Evolutionary conservation across 495 filamentous ascomycete genomes (phyloP).

Genomic region (Annulohypoxylon maeteangense): DNA sequence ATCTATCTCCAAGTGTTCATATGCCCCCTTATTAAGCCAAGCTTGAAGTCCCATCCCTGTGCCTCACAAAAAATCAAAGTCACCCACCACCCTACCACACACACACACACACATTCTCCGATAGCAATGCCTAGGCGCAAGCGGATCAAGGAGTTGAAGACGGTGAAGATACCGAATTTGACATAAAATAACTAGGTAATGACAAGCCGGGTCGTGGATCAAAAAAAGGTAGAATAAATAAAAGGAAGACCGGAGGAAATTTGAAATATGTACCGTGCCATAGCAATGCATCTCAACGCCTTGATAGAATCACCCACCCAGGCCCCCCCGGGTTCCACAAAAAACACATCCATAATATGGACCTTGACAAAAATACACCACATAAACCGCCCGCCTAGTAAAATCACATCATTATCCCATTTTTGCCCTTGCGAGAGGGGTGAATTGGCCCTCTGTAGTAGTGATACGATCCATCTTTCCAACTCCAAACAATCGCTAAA

Average conservation of each 20-base stretch:
- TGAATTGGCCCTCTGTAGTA: slow-evolving; percentile 17
- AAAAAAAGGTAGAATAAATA: slow-evolving; percentile 20
- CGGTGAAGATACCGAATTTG: slow-evolving; percentile 14
- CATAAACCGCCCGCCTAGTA: background rate
- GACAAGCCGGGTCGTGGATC: slow-evolving; percentile 18
- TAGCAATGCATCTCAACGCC: slow-evolving; percentile 33
- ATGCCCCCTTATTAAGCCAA: slow-evolving; percentile 17
- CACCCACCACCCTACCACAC: slow-evolving; percentile 12
- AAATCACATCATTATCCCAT: slow-evolving; percentile 13
- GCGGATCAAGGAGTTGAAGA: background rate
- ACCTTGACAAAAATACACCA: slow-evolving; percentile 1
- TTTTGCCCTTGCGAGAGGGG: background rate
- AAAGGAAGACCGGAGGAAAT: slow-evolving; percentile 37
- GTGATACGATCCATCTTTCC: slow-evolving; percentile 7
- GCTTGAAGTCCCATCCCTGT: background rate
- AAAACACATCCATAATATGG: background rate
- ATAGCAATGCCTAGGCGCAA: slow-evolving; percentile 2
- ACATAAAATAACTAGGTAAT: slow-evolving; percentile 21
- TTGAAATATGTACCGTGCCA: slow-evolving; percentile 34
- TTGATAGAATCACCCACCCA: slow-evolving; percentile 7
- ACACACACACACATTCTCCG: too few species aligned
- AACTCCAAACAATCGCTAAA: slow-evolving; percentile 28
- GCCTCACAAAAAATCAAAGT: background rate
- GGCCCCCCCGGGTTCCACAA: slow-evolving; percentile 2
- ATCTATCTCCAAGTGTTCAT: slow-evolving; percentile 7